phyloP scores from a whole-genome alignment of 768 basidiomycete species.

The Mycena galericulata region DNA sequence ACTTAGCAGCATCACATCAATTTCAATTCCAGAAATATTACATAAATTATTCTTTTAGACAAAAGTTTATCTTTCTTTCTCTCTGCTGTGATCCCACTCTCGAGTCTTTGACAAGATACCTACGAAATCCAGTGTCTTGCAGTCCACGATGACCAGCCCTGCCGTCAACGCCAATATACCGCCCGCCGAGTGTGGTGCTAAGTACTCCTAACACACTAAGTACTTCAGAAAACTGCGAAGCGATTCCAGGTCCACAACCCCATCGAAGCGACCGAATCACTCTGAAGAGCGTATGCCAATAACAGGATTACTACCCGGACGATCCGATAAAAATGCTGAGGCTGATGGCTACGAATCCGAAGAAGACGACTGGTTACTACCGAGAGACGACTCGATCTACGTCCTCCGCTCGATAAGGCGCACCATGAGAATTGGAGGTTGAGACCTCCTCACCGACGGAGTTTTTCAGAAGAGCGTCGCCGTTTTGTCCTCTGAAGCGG shows the following conservation, averaged over 20 bases:
- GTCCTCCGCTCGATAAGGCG: constrained; percentile 12
- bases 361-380: neutral
- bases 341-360: constrained; percentile 14
- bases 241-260: constrained; percentile 17
- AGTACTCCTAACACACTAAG: no score
- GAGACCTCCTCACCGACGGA: neutral
- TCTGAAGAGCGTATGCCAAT: constrained; percentile 10
- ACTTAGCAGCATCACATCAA: no score
- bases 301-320: neutral
- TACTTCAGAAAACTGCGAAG: constrained; percentile 15
- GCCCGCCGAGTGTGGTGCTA: constrained; percentile 6
- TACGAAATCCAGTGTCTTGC: no score
- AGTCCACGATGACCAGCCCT: neutral
- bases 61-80: no score
- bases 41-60: no score
- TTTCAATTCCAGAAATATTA: no score
- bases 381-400: constrained; percentile 2
- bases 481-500: constrained; percentile 1
- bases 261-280: constrained; percentile 10
- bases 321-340: constrained; percentile 10
- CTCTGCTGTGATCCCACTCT: no score
- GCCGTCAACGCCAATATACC: neutral
- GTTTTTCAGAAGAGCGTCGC: constrained; percentile 18
- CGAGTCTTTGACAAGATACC: no score
- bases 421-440: constrained; percentile 2